These are phyloP conservation scores for Coniella vitis DNA, from an alignment of 2,329 filamentous ascomycete genomes.

Conservation along the genomic window DNA sequence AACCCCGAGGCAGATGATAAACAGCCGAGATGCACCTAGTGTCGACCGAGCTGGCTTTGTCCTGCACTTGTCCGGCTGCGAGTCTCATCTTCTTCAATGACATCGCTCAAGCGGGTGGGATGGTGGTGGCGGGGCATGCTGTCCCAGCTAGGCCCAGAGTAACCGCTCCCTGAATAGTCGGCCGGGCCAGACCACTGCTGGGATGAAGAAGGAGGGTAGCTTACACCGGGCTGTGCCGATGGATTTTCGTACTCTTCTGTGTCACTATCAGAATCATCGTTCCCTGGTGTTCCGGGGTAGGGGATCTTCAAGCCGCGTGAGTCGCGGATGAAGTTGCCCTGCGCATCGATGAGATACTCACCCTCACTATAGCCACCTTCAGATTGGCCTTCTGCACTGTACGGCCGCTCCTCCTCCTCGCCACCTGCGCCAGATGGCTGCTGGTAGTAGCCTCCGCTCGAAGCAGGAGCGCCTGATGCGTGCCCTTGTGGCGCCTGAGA, in stretches of 20 bases:
- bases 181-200: constrained; percentile 37
- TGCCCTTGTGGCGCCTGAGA: constrained; percentile 23
- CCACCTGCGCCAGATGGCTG: constrained; percentile 35
- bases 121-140: constrained; percentile 74
- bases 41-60: constrained; percentile 54
- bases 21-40: constrained; percentile 14
- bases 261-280: constrained; percentile 42
- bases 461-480: constrained; percentile 29
- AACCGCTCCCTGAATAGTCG: constrained; percentile 63
- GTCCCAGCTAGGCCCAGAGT: constrained; percentile 67
- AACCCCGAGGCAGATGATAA: no score
- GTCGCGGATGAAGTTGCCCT: constrained; percentile 56
- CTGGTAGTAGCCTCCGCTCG: constrained; percentile 35
- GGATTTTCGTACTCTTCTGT: constrained; percentile 54
- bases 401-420: constrained; percentile 35
- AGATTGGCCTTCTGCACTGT: constrained; percentile 41
- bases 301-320: constrained; percentile 52
- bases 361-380: constrained; percentile 62
- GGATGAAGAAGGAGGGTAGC: constrained; percentile 31
- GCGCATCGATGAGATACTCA: constrained; percentile 60
- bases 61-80: constrained; percentile 67
- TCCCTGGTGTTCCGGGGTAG: constrained; percentile 39
- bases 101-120: constrained; percentile 81
- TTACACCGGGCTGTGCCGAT: constrained; percentile 32
- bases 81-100: constrained; percentile 81